Evolutionary conservation across 2,329 filamentous ascomycete species (phyloP).

Genomic region (Aspergillus fructus): DNA sequence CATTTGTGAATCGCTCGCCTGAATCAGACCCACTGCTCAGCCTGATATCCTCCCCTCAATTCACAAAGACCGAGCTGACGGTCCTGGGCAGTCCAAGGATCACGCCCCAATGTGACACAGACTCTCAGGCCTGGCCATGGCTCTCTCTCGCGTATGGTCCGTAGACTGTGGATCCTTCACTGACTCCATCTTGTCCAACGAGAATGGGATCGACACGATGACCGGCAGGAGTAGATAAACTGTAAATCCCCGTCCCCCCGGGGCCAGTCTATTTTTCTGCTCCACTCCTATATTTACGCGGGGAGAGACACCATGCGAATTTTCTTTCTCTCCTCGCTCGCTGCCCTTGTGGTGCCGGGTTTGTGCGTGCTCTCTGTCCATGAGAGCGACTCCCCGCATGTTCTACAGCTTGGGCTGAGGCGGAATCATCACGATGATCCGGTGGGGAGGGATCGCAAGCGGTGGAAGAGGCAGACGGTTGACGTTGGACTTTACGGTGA

Average conservation of each 20-base stretch:
- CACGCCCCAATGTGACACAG: no score
- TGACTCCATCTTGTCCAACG: no score
- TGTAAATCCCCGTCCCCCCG: background rate
- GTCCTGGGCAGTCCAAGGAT: no score
- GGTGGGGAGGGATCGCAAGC: slow-evolving; percentile 9
- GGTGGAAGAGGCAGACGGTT: slow-evolving; percentile 4
- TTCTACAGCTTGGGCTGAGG: slow-evolving; percentile 10
- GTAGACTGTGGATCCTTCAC: no score
- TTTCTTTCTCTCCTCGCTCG: slow-evolving; percentile 5
- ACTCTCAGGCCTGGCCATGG: no score
- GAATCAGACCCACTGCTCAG: background rate
- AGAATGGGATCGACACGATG: background rate
- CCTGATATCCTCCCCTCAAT: background rate
- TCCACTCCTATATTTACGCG: background rate
- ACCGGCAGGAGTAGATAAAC: background rate
- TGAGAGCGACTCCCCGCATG: slow-evolving; percentile 11
- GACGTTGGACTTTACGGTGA: slow-evolving; percentile 4
- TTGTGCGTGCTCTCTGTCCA: slow-evolving; percentile 9
- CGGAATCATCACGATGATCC: slow-evolving; percentile 8
- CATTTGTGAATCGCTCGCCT: background rate
- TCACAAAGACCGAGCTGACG: no score
- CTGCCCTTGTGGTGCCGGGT: background rate
- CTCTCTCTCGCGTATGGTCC: no score
- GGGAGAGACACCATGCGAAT: slow-evolving; percentile 8
- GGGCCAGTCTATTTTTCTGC: background rate